phyloP scores from a whole-genome alignment of 2,329 filamentous ascomycete species.

The Purpureocillium takamizusanense region DNA sequence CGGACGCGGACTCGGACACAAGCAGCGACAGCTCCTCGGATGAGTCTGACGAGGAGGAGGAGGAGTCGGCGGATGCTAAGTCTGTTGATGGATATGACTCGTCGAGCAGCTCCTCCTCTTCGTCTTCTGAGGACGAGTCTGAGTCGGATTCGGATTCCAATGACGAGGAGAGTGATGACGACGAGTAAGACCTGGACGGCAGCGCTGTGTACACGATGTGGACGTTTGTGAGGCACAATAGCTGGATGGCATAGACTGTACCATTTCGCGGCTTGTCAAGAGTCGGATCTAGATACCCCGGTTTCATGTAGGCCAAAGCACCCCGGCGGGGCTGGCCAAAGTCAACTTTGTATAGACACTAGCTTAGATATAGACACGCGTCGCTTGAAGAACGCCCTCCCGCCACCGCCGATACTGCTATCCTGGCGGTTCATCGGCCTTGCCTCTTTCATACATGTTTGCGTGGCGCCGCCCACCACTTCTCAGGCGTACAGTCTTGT shows the following conservation, averaged over 20 bases:
- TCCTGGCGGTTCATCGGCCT: too few relatives aligned
- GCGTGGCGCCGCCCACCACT: too few relatives aligned
- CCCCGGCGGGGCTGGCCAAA: constrained; percentile 3
- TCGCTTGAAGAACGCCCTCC: too few relatives aligned
- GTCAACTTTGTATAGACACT: constrained; percentile 3
- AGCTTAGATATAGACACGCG: constrained; percentile 1
- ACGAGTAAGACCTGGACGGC: neutral
- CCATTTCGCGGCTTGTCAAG: constrained; percentile 5
- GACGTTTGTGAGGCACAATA: constrained; percentile 1
- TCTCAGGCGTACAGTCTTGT: constrained; percentile 48
- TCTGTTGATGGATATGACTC: constrained; percentile 17
- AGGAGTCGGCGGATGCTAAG: constrained; percentile 9
- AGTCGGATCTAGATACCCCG: constrained; percentile 5
- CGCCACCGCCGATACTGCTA: too few relatives aligned
- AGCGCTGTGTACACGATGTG: neutral
- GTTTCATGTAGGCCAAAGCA: constrained; percentile 2
- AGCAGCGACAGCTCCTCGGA: constrained; percentile 27
- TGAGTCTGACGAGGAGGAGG: constrained; percentile 20
- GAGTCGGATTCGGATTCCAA: constrained; percentile 21
- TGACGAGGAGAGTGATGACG: constrained; percentile 5
- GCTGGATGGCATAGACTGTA: constrained; percentile 5
- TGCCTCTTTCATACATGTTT: too few relatives aligned
- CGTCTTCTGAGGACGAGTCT: constrained; percentile 26
- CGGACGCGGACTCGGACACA: constrained; percentile 18
- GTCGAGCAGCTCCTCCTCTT: constrained; percentile 33